Conservation (phyloP, 2,329 filamentous ascomycete species). For the Parafenestella ontariensis region DNA sequence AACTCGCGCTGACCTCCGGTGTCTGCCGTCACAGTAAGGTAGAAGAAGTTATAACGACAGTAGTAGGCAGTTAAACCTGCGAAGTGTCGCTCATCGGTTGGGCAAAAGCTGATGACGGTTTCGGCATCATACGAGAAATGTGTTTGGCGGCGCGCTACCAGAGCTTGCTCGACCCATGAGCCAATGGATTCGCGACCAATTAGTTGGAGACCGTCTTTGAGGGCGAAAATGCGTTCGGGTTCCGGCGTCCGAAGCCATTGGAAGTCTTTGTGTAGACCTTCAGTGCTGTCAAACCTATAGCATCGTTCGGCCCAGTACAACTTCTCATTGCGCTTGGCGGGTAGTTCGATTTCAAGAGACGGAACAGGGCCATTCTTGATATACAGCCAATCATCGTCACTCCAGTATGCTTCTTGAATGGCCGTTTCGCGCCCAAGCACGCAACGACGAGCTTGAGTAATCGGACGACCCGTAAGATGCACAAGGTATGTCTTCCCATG, state of each 20-base stretch:
- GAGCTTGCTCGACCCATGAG: constrained; percentile 58
- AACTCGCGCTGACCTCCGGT: constrained; percentile 65
- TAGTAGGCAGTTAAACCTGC: constrained; percentile 69
- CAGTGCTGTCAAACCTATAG: constrained; percentile 56
- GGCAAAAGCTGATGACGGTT: constrained; percentile 61
- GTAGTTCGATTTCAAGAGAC: constrained; percentile 51
- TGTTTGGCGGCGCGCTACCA: constrained; percentile 63
- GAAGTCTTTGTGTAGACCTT: constrained; percentile 61
- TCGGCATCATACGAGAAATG: constrained; percentile 69
- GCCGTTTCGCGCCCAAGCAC: constrained; percentile 46
- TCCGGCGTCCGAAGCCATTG: constrained; percentile 64
- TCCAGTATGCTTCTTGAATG: constrained; percentile 67
- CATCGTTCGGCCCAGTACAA: constrained; percentile 52
- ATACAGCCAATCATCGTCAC: constrained; percentile 68
- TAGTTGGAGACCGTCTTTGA: constrained; percentile 59
- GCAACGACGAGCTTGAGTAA: constrained; percentile 41
- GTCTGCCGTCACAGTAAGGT: constrained; percentile 65
- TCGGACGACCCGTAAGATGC: constrained; percentile 45
- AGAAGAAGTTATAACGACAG: constrained; percentile 71
- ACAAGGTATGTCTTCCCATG: constrained; percentile 46
- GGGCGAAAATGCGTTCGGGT: constrained; percentile 54
- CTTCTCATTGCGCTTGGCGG: constrained; percentile 35
- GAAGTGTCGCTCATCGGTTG: constrained; percentile 66
- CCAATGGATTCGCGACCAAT: constrained; percentile 61
- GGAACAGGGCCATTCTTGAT: constrained; percentile 61